Base-by-base conservation (phyloP, 805 yeast genomes). In the Danielozyma ontarioensis region DNA sequence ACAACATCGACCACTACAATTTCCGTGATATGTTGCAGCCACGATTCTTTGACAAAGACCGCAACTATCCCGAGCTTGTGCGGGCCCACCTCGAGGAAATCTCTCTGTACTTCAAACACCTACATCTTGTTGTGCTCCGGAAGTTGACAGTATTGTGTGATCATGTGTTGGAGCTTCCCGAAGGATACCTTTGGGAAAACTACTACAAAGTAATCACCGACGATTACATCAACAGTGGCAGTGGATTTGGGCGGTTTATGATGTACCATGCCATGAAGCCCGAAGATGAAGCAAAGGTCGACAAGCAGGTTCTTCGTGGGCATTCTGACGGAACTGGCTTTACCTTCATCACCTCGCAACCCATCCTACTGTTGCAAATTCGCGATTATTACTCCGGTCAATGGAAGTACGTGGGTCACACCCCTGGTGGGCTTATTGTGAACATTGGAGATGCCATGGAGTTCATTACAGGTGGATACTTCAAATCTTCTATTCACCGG, bases 81-180 rank as follows among this genome's bases (percentile, higher is more conserved):
- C 46, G 38, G 17, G 55, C 44, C n/a, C 64, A 70, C 36, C 43
- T 68, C 21, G 48, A 55, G 17, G 75, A 69, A 34, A 49, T 71
- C 26, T 47, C 61, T 12, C 51, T 45, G 12, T 71, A 70, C 41
- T 70, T 51, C 47, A 48, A 55, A 25, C 42, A 42, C 19, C 32
- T 71, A n/a, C 76, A 71, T 36, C 32, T 45, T 16, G 53, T 47
- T 19, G 62, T 70, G 5, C 48, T 70, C 34, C 43, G 52, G 18
- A 64, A 61, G 36, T 48, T 71, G 3, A 45, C 62, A 5, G 46
- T 44, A 6, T 47, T 71, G 28, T 64, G 73, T 45, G 76, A 71
- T 44, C 51, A 69, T 29, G 58, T 70, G 10, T 49, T 71, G 33
- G 68, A 65, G 39, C 46, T 70, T n/a, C 72, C 72, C 3, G 75